phyloP scores from a whole-genome alignment of 371 early-diverging fungal species.

The Entomophthora muscae region DNA sequence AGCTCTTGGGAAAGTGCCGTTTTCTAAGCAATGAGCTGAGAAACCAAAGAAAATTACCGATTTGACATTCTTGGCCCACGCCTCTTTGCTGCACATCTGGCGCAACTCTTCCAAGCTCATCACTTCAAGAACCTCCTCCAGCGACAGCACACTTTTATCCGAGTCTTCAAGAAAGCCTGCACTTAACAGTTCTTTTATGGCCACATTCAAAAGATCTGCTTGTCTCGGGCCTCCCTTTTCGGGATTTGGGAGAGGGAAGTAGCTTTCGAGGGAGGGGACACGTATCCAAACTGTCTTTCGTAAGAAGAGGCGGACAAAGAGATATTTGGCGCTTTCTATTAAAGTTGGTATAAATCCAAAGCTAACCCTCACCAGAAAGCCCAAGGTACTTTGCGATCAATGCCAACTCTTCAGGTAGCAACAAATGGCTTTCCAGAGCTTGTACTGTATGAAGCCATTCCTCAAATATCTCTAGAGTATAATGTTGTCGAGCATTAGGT shows the following conservation, averaged over 20 bases:
- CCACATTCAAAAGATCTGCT: neutral
- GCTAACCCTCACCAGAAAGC: neutral
- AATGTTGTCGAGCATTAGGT: neutral
- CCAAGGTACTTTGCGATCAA: neutral
- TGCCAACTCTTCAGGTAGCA: neutral
- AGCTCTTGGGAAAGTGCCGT: neutral
- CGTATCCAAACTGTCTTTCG: conserved; percentile 4
- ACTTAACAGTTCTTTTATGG: neutral
- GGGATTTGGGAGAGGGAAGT: neutral
- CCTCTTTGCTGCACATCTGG: neutral
- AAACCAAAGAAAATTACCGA: neutral
- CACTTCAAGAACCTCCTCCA: neutral
- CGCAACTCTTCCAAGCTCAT: neutral
- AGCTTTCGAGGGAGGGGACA: neutral
- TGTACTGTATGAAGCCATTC: conserved; percentile 1
- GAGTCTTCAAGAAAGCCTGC: neutral
- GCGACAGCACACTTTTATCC: neutral
- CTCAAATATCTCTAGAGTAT: conserved; percentile 2
- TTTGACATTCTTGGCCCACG: neutral
- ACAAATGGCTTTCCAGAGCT: conserved; percentile 1
- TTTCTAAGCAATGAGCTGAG: neutral
- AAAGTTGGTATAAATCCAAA: neutral
- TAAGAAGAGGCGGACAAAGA: conserved; percentile 1
- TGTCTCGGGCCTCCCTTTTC: neutral
- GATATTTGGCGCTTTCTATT: neutral